Evolutionary conservation across 1,139 yeast genomes (phyloP), one percentile per base, ranked within the genome.

Genomic region (Pichia sp.): DNA sequence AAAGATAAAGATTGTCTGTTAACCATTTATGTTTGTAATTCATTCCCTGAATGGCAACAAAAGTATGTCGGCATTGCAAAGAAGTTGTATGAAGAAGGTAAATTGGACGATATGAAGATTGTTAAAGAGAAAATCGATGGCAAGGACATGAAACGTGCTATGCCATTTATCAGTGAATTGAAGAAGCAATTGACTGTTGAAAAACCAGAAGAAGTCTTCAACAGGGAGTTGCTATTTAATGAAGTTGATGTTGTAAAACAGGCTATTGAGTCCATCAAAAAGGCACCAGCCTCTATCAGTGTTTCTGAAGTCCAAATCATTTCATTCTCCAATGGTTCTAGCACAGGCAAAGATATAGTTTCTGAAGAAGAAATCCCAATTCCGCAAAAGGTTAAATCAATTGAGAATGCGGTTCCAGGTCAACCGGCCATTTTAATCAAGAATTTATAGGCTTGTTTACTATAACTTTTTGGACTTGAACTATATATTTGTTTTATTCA

Each of bases 31-130:
- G 79, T 93, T 52, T 84, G 96, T 24, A 75, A 81, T 48, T 79
- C 89, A 20, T 93, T 87, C 91, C 99, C 99, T 49, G 93, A 87
- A 64, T 93, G 99, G 99, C 99, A 93, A 75, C 89, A 85, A 58
- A 78, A 80, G 63, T 93, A 90, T 73, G 85, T 93, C 65, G 93
- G 87, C 62, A 73, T 93, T 57, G 95, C 90, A 41, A 83, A 91
- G 64, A 85, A 87, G 62, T 78, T 91, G 62, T 88, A 87, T 67
- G 93, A 86, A 61, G 71, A 70, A 49, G 83, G 81, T 33, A 71
- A 78, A 38, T 75, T 87, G 64, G 76, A 82, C 58, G 91, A 86
- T 68, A 84, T 78, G 72, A 79, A 78, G 64, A 73, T 72, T 55
- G 75, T 87, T 61, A 85, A 80, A 69, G 78, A 80, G 61, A 80